Conservation (phyloP, 2,329 filamentous ascomycete genomes). For the Phymatotrichopsis omnivora region DNA sequence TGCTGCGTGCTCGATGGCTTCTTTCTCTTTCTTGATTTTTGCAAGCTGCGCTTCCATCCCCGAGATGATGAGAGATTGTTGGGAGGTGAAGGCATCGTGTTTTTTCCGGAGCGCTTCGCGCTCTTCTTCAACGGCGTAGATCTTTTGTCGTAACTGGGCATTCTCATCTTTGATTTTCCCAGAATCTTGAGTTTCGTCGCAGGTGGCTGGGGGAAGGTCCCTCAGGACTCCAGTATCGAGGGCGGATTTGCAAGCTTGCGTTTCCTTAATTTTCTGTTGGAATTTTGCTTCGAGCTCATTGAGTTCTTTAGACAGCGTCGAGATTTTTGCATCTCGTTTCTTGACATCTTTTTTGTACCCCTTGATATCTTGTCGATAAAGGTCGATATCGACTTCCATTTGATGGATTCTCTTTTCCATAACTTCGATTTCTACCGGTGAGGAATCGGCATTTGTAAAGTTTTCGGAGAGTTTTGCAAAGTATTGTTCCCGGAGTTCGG, state of each 20-base stretch:
- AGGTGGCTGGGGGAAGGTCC: background rate
- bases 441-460: background rate
- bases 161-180: slow-evolving; percentile 15
- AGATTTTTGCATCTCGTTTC: slow-evolving; percentile 21
- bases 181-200: slow-evolving; percentile 4
- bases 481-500: background rate
- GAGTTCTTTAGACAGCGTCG: slow-evolving; percentile 10
- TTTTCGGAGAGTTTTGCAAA: background rate
- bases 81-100: slow-evolving; percentile 17
- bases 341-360: slow-evolving; percentile 24
- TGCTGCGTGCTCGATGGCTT: slow-evolving; percentile 9
- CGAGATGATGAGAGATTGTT: slow-evolving; percentile 22
- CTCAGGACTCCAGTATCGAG: slow-evolving; percentile 6
- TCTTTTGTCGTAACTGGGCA: slow-evolving; percentile 4
- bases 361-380: slow-evolving; percentile 24
- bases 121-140: slow-evolving; percentile 12
- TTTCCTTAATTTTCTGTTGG: slow-evolving; percentile 16
- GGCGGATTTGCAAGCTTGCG: slow-evolving; percentile 13
- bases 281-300: slow-evolving; percentile 18
- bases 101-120: slow-evolving; percentile 18
- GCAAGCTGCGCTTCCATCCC: slow-evolving; percentile 17
- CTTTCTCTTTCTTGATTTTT: slow-evolving; percentile 15
- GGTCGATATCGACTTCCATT: slow-evolving; percentile 21
- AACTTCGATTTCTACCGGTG: slow-evolving; percentile 3
- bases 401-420: slow-evolving; percentile 8